These are phyloP conservation scores for Annulohypoxylon bovei DNA, from an alignment of 495 filamentous ascomycete genomes.

Conservation along the genomic window DNA sequence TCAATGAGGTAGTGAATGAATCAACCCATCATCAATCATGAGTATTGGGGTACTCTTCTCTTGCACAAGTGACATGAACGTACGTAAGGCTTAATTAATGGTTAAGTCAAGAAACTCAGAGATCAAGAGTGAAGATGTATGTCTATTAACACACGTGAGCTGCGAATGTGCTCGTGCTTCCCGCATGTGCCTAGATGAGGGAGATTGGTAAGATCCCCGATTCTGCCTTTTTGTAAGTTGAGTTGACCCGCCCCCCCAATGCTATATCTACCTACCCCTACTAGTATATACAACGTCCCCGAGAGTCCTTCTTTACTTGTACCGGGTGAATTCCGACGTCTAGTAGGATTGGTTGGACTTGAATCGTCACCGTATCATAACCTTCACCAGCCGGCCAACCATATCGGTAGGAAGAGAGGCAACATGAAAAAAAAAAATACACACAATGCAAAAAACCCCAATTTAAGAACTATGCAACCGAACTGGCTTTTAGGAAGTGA, in stretches of 20 bases:
- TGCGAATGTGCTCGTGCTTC: neutral
- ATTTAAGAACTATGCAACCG: conserved; percentile 26
- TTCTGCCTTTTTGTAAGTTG: neutral
- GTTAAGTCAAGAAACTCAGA: neutral
- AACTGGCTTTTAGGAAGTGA: neutral
- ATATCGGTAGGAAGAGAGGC: neutral
- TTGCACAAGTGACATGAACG: neutral
- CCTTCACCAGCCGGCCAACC: neutral
- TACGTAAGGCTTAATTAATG: neutral
- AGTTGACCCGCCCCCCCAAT: neutral
- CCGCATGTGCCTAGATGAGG: neutral
- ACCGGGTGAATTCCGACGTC: too few relatives aligned
- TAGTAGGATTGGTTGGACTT: too few relatives aligned
- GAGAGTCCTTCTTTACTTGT: neutral
- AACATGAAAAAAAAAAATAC: conserved; percentile 7
- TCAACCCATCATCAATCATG: neutral
- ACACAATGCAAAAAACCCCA: conserved; percentile 25
- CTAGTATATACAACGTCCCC: neutral
- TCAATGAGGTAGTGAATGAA: neutral
- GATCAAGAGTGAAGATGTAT: conserved; percentile 32
- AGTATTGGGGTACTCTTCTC: too few relatives aligned
- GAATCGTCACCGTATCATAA: neutral
- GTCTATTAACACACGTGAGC: conserved; percentile 26
- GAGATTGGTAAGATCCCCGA: neutral
- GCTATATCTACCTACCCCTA: neutral